Base-by-base conservation (phyloP, 2,329 filamentous ascomycete species). In the Fonsecaea monophora region DNA sequence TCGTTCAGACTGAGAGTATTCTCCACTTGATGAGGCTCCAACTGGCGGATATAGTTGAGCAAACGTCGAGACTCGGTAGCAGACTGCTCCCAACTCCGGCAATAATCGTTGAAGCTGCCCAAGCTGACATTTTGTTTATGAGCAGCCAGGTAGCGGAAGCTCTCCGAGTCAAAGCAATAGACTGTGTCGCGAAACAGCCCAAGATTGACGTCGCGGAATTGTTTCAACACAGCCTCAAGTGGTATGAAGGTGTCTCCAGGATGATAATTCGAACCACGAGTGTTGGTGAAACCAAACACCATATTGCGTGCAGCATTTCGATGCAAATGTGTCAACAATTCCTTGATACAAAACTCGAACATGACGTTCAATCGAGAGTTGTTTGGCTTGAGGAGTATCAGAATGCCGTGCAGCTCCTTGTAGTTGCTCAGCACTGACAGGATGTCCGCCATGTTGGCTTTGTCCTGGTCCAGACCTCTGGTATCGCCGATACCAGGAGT, bases 101-200 rank as follows among this genome's bases (percentile, higher is more conserved):
- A 66, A 54, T 74, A 75, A 55, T 80, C 78, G 8, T 77, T 73
- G 48, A 75, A 68, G 59, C 78, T 72, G 5, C 65, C 69, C 72
- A 81, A 74, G 8, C 69, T 60, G 18, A 76, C 53, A 13, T 69
- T 74, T 9, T 77, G 69, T 65, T 79, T 79, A 40, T 67, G 66
- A 0, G 79, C 79, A 1, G 80, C 80, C 0, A 82, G 73, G 56
- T 75, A 82, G 4, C 79, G 78, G 65, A 82, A 82, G 40, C 77
- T 78, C 70, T 82, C 79, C 0, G 79, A 81, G 66, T 82, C 80
- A 54, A 82, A 82, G 67, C 78, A 82, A 64, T 78, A 83, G 0
- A 73, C 75, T 2, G 75, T 78, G 4, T 74, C 40, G n/a, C 70
- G 68, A n/a, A 70, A 70, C 2, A 81, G 72, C 0, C 62, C 65